Evolutionary conservation across 805 yeast species (phyloP), one percentile per base, ranked within the genome.

Genomic region (Candida ovalis): DNA sequence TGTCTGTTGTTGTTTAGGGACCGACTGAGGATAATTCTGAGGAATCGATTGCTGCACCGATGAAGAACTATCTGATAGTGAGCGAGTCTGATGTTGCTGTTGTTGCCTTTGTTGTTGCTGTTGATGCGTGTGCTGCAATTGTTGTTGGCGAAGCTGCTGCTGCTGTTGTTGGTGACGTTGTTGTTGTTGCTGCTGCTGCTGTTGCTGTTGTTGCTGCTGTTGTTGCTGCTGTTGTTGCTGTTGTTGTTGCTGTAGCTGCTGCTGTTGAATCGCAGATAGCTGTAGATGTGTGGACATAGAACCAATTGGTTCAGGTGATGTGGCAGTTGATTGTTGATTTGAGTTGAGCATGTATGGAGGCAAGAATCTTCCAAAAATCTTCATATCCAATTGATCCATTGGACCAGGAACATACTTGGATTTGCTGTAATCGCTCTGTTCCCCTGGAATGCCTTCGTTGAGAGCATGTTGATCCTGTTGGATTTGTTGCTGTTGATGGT

Each of bases 301-400:
- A 13, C 30, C 42, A 27, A 24, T 41, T 1, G 53, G 53, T 38
- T 50, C 53, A 25, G 56, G 59, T 4, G 55, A 48, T 4, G 24
- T 38, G 10, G 48, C 55, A 4, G 50, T 33, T 1, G 54, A 45
- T 9, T 48, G 52, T 36, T 51, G 50, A 35, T 47, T 55, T n/a
- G 61, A 59, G 45, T 67, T 66, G 39, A 82, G 72, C 95, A 88
- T 88, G 61, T 86, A 88, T 3, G 96, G 94, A 2, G 96, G 96
- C 43, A 88, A 62, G 53, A 86, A 83, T 36, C 87, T 70, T 1
- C 96, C 97, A 71, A 89, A 89, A 18, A 89, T 75, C 60, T 88
- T 91, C 60, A 88, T 80, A 62, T 89, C 97, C 42, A 89, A 67
- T 55, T 84, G 86, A 63, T 89, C 96, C 74, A 89, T 85, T 39